Base-by-base conservation (phyloP, 2,329 filamentous ascomycete genomes). In the Thermothelomyces thermophilus region DNA sequence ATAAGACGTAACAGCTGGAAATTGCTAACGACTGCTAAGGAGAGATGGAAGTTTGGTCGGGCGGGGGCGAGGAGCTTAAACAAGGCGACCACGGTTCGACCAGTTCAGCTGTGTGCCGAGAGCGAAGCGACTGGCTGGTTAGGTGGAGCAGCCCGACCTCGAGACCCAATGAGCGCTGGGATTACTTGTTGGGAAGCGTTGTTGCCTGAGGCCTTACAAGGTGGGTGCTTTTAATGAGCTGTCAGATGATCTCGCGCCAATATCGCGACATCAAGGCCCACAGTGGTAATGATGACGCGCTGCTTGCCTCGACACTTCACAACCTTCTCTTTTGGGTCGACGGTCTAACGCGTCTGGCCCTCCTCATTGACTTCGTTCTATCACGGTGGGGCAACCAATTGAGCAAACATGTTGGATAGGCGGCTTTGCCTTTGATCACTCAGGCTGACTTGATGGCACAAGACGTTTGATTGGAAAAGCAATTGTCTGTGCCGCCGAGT, bases 11-110 rank as follows among this genome's bases (percentile, higher is more conserved):
- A 22, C 17, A 19, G 33, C 3, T 24, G 26, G 33, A 59, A 62
- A 60, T 62, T 61, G 61, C 56, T 61, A 60, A 60, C 54, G 51
- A 46, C 42, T 60, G 58, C 57, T 61, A 60, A 60, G 56, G 53
- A 53, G 48, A 55, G 58, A 62, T 59, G 56, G 52, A 45, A 44
- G 53, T 41, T 43, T 34, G 37, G 51, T 16, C 40, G 44, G 48
- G 48, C 43, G 41, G 48, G 20, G 48, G 41, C 35, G 54, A 50
- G 41, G 39, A 22, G 36, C 39, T 51, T 52, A 55, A 58, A 57
- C 57, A 60, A 44, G 33, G 26, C 31, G 13, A 33, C 50, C 22
- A 28, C 46, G 37, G 54, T 39, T 41, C 37, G 43, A 58, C 54
- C 54, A 57, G 24, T 57, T 58, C 51, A 56, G 53, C 54, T 50